Evolutionary conservation across 169 alveolate species (phyloP).

Genomic region (Plasmodium berghei): DNA sequence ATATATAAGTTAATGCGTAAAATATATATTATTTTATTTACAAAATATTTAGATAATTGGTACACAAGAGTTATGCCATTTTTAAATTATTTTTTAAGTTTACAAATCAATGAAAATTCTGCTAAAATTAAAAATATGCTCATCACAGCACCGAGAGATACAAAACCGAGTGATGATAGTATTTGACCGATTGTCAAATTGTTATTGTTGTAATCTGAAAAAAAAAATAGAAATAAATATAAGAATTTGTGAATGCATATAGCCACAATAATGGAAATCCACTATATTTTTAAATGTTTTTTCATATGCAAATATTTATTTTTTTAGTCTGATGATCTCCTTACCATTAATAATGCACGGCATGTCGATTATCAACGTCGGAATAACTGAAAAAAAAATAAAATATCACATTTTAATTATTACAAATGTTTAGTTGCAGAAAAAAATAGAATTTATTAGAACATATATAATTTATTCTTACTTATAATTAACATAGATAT

Average conservation of each 20-base stretch:
- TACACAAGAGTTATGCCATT: not conserved
- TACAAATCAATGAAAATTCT: conserved; percentile 59
- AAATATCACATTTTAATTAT: conserved; percentile 5
- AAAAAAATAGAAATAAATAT: not conserved
- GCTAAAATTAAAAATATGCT: conserved; percentile 60
- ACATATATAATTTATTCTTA: not conserved
- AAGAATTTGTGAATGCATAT: not conserved
- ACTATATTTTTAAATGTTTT: not conserved
- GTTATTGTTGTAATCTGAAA: conserved; percentile 43
- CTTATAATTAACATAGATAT: conserved; percentile 40
- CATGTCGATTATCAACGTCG: conserved; percentile 35
- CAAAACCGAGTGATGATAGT: conserved; percentile 11
- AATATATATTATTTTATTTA: not conserved
- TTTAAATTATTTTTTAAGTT: conserved; percentile 7
- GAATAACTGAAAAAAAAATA: conserved; percentile 20
- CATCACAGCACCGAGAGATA: conserved; percentile 37
- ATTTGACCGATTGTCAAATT: conserved; percentile 39
- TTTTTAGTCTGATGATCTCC: not conserved
- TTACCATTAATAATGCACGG: conserved; percentile 42
- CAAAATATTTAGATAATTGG: not conserved
- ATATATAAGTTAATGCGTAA: not conserved
- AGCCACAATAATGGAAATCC: not conserved
- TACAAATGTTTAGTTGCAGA: not conserved
- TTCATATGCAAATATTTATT: not conserved
- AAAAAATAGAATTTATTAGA: not conserved